Conservation (phyloP, 805 yeast species). For the Metschnikowia peoriensis region DNA sequence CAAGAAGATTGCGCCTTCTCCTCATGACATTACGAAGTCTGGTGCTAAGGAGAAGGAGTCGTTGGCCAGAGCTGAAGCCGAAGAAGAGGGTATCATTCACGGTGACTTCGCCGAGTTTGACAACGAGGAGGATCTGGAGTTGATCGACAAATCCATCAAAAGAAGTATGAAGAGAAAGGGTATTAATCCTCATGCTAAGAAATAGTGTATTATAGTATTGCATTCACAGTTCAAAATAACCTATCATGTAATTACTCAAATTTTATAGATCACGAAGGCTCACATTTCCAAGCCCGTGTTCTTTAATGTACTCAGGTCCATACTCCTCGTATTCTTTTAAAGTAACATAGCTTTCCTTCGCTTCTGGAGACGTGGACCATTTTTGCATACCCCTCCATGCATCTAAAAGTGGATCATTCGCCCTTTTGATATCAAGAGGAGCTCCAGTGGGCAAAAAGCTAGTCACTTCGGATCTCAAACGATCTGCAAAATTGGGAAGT, state of each 20-base stretch:
- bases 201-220: conserved; percentile 19
- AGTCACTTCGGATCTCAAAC: conserved; percentile 69
- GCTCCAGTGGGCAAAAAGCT: conserved; percentile 68
- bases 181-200: conserved; percentile 55
- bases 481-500: conserved; percentile 60
- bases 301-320: conserved; percentile 88
- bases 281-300: conserved; percentile 75
- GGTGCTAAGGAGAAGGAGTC: conserved; percentile 86
- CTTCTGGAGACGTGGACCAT: conserved; percentile 58
- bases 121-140: conserved; percentile 67
- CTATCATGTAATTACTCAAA: neutral
- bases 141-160: conserved; percentile 68
- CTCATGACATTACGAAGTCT: conserved; percentile 80
- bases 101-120: conserved; percentile 86
- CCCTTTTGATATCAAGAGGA: conserved; percentile 57
- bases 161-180: conserved; percentile 67
- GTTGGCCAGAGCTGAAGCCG: conserved; percentile 76
- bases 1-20: conserved; percentile 83
- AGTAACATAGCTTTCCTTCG: conserved; percentile 51
- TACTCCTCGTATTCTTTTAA: conserved; percentile 77
- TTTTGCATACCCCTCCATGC: conserved; percentile 94
- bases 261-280: conserved; percentile 22
- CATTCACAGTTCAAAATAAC: neutral
- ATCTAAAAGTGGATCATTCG: conserved; percentile 69
- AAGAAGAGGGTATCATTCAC: conserved; percentile 76